A percentile compares a stretch with the other conserved stretches of the same genome.
Evolutionary conservation across 2,329 filamentous ascomycete species (phyloP).

Genomic region (Aspergillus fumigatus): DNA sequence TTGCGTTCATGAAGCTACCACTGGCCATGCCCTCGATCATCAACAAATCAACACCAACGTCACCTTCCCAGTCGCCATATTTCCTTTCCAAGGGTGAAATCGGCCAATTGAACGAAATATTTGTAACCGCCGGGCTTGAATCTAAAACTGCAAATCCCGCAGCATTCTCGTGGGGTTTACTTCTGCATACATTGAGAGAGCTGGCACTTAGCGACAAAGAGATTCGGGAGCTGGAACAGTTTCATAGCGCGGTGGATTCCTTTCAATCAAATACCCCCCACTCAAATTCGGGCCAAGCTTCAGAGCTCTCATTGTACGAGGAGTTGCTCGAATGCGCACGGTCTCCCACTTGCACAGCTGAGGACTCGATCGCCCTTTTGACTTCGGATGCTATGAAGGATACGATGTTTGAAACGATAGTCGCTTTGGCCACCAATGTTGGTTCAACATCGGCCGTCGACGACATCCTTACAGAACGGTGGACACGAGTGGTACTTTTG

Average conservation of each 20-base stretch:
- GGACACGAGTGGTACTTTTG: constrained; percentile 61
- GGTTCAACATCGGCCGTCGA: constrained; percentile 47
- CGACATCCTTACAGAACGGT: constrained; percentile 54
- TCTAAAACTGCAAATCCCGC: constrained; percentile 66
- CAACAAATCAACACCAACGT: constrained; percentile 18
- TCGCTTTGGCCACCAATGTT: constrained; percentile 41
- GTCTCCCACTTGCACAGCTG: constrained; percentile 33
- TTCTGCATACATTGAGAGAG: constrained; percentile 65
- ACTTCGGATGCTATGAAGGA: constrained; percentile 44
- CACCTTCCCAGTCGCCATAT: constrained; percentile 50
- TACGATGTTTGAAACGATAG: constrained; percentile 47
- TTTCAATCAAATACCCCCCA: constrained; percentile 35
- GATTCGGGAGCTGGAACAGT: constrained; percentile 40
- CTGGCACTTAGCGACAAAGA: constrained; percentile 61
- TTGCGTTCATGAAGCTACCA: constrained; percentile 67
- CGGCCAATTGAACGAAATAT: constrained; percentile 67
- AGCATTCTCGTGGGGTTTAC: constrained; percentile 74
- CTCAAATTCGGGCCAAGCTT: constrained; percentile 22
- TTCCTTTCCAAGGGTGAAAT: constrained; percentile 66
- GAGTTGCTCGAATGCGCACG: constrained; percentile 44
- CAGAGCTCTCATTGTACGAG: constrained; percentile 43
- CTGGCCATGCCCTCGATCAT: constrained; percentile 53
- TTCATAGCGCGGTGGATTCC: constrained; percentile 38
- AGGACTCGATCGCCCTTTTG: constrained; percentile 47
- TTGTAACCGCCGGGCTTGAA: constrained; percentile 55